Evolutionary conservation across 345 rosid genomes (phyloP), one percentile per base, ranked within the genome.

Genomic region (Moringa oleifera): DNA sequence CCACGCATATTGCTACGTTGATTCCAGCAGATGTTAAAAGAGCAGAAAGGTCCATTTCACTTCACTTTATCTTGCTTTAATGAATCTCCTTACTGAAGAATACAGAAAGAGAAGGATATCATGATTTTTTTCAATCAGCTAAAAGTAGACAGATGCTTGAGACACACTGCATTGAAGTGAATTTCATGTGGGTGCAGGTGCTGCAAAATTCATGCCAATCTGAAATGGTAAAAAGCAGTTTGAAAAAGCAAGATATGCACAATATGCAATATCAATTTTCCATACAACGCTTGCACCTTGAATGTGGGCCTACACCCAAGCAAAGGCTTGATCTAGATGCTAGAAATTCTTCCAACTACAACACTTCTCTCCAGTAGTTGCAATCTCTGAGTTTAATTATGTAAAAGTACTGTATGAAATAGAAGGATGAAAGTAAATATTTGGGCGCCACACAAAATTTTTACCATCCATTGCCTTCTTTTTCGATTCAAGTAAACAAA

Each of bases 21-120:
- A 94, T 86, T 75, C 88, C 97, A 25, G 85, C 95, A 46, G 96
- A 94, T 24, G 99, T 94, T 55, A 94, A 58, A 55, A 94, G 81
- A 18, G 88, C 90, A 31, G 64, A 66, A 64, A 94, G 18, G 55
- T 86, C 77, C 99, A 94, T 90, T 78, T 66, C 69, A 47, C 53
- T 59, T 64, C 55, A 25, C 71, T 65, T 41, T 54, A 65, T 63
- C 67, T 71, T 66, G 75, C 24, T 58, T n/a, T 59, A 62, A 50
- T 36, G 63, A 52, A 37, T 59, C 33, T 57, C 46, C 60, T 63
- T 63, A 61, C 53, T 68, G 63, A 50, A 62, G 20, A 22, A 52
- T 59, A 53, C 63, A 62, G 57, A 19, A 56, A 51, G 45, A 8
- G 66, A 63, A 59, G 58, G 54, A 54, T 61, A 64, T 46, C 36